A percentile compares a stretch with the other conserved stretches of the same genome.
phyloP scores from a whole-genome alignment of 495 filamentous ascomycete species.

The Acidiella bohemica region DNA sequence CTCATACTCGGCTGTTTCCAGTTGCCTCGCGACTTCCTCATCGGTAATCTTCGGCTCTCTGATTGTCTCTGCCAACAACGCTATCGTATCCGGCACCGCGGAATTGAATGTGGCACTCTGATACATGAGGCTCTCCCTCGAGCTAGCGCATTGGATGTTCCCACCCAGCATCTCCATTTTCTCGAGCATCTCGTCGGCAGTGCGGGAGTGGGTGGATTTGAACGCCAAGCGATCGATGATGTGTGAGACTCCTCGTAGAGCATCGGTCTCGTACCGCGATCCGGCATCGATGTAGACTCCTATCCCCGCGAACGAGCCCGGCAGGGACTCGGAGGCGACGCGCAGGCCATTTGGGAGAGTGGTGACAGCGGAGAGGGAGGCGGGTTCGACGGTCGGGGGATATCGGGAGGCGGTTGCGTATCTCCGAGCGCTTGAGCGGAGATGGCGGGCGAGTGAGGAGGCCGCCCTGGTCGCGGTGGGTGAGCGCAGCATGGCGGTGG shows the following conservation, averaged over 20 bases:
- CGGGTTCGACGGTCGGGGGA: slow-evolving; percentile 44
- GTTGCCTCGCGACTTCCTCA: slow-evolving; percentile 71
- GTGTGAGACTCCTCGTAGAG: slow-evolving; percentile 80
- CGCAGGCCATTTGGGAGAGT: slow-evolving; percentile 86
- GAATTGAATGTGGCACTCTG: slow-evolving; percentile 97
- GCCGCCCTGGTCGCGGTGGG: too few relatives aligned
- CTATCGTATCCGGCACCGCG: slow-evolving; percentile 69
- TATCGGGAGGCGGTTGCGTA: slow-evolving; percentile 14
- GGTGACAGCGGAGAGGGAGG: slow-evolving; percentile 76
- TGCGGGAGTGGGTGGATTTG: slow-evolving; percentile 67
- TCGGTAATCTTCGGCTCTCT: slow-evolving; percentile 81
- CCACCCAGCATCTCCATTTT: slow-evolving; percentile 74
- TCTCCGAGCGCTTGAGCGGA: too few relatives aligned
- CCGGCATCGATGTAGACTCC: slow-evolving; percentile 96
- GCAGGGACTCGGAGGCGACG: slow-evolving; percentile 88
- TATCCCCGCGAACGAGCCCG: slow-evolving; percentile 87
- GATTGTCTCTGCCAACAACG: slow-evolving; percentile 85
- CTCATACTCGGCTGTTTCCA: slow-evolving; percentile 87
- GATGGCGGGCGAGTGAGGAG: too few relatives aligned
- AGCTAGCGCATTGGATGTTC: slow-evolving; percentile 92
- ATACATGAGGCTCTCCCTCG: slow-evolving; percentile 95
- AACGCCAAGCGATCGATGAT: slow-evolving; percentile 93
- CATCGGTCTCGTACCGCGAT: slow-evolving; percentile 82
- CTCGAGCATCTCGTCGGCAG: slow-evolving; percentile 77
- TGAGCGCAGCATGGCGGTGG: too few relatives aligned